These are phyloP conservation scores for Willaertia magna DNA, from an alignment of 208 protist species.

Conservation along the genomic window DNA sequence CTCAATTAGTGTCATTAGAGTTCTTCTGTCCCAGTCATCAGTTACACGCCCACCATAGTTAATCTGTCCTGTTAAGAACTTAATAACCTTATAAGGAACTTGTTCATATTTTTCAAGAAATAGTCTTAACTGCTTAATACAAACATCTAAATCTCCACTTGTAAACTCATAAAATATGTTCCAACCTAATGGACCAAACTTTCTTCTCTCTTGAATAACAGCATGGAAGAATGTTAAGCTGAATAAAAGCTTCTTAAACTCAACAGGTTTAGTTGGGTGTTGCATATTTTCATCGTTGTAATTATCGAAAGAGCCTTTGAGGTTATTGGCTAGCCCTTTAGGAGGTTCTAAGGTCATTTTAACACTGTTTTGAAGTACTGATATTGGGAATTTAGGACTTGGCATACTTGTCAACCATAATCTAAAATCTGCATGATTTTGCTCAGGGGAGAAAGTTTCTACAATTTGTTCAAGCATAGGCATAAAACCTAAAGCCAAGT, in stretches of 20 bases:
- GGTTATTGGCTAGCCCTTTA: constrained; percentile 86
- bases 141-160: constrained; percentile 82
- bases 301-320: constrained; percentile 43
- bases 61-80: constrained; percentile 84
- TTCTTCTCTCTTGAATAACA: constrained; percentile 88
- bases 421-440: constrained; percentile 85
- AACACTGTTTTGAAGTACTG: constrained; percentile 93
- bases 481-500: constrained; percentile 94
- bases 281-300: constrained; percentile 69
- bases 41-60: constrained; percentile 97
- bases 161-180: constrained; percentile 98
- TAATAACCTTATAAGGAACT: constrained; percentile 92
- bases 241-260: constrained; percentile 89
- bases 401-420: constrained; percentile 97
- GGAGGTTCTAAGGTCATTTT: constrained; percentile 99
- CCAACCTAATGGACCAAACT: constrained; percentile 96
- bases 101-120: constrained; percentile 90
- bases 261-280: constrained; percentile 55
- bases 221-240: constrained; percentile 93
- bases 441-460: constrained; percentile 60
- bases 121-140: constrained; percentile 68
- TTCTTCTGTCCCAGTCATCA: constrained; percentile 91
- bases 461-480: constrained; percentile 86
- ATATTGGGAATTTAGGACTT: constrained; percentile 82
- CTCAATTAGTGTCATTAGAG: constrained; percentile 79